A percentile compares a stretch with the other conserved stretches of the same genome.
Evolutionary conservation across 257 asterid species (phyloP).

Genomic region (Phtheirospermum japonicum): DNA sequence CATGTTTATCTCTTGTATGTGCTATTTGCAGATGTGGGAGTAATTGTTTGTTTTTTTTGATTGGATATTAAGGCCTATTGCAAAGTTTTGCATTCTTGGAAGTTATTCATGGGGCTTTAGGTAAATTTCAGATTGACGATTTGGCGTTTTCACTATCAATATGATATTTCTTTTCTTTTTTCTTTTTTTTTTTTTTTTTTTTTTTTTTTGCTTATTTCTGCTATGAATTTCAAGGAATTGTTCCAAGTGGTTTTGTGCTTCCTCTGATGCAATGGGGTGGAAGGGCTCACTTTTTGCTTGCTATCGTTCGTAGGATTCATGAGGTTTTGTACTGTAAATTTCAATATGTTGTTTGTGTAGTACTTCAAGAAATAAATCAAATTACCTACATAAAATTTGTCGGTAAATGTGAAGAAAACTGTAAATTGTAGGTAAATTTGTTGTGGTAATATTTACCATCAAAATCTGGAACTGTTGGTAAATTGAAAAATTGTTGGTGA

Average conservation of each 20-base stretch:
- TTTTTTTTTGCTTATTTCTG: not conserved
- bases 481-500: too few species aligned
- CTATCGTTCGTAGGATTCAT: slow-evolving; percentile 50
- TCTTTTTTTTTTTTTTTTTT: not conserved
- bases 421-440: too few species aligned
- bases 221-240: slow-evolving; percentile 60
- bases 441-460: too few species aligned
- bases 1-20: not conserved
- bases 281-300: slow-evolving; percentile 80
- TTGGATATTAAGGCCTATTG: slow-evolving; percentile 57
- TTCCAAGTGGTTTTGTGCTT: slow-evolving; percentile 77
- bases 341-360: not conserved
- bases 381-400: too few species aligned
- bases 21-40: not conserved
- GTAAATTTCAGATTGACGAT: slow-evolving; percentile 35
- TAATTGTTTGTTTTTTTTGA: slow-evolving; percentile 3
- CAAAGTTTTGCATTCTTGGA: slow-evolving; percentile 87
- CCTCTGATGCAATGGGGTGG: slow-evolving; percentile 99
- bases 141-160: slow-evolving; percentile 7
- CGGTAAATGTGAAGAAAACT: too few species aligned
- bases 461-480: too few species aligned
- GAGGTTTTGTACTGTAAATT: slow-evolving; percentile 45
- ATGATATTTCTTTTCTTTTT: not conserved
- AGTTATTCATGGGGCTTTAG: slow-evolving; percentile 87
- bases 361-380: too few species aligned